Base-by-base conservation (phyloP, 2,329 filamentous ascomycete genomes). In the Fusarium nygamai region DNA sequence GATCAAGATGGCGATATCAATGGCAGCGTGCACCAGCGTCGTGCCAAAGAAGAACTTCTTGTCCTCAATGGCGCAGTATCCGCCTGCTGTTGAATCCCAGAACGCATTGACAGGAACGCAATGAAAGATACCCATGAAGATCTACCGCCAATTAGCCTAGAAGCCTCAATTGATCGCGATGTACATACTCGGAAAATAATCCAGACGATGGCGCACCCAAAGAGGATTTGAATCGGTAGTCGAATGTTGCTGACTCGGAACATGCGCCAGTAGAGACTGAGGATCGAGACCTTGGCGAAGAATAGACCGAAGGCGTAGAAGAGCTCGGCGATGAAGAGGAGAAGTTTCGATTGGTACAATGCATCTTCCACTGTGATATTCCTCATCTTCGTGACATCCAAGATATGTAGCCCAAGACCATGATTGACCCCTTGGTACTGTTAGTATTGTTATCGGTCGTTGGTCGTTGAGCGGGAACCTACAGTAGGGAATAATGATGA, bases 11-110 rank as follows among this genome's bases (percentile, higher is more conserved):
- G 63, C 63, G 4, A 83, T 61, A 9, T 83, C 82, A 31, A 83
- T 75, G 2, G 76, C 16, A 8, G 80, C 69, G 20, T 83, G 82
- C 0, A 76, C 73, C 9, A 81, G 31, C 1, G 80, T 75, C 1
- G 80, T 81, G 5, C 81, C 81, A 27, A 82, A 79, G 59, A 82
- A 82, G 71, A 81, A 82, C 43, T 77, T 80, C 12, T 75, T 73
- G 38, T 79, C 78, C 27, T 82, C 72, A 27, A 78, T 77, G 0
- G 61, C 59, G 4, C 76, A 78, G 2, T 50, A 60, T 8, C 67
- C 67, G 0, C 51, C 62, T 2, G 63, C 67, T 0, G 38, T 60
- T 0, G 51, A 50, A 9, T 78, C 76, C 76, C 76, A 78, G 22
- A 78, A 78, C 0, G 62, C 61, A 0, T 69, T 5, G 0, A 78